These are phyloP conservation scores for Mariannaea elegans DNA, from an alignment of 2,329 filamentous ascomycete genomes.

Conservation along the genomic window DNA sequence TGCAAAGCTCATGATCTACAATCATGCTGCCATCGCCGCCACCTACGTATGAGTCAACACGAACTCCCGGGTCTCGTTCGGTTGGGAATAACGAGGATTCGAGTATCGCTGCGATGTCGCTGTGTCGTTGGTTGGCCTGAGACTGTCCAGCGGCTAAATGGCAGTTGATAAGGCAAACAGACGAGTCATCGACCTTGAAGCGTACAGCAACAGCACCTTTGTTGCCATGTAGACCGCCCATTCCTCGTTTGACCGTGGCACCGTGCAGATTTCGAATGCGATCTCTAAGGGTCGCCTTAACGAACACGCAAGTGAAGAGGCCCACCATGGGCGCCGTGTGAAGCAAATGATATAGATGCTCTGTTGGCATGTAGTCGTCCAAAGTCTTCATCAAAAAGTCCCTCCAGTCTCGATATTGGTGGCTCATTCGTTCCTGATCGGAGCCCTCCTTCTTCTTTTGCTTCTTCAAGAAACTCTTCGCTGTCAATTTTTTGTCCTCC, in stretches of 20 bases:
- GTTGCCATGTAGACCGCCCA: conserved; percentile 95
- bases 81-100: conserved; percentile 79
- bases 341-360: conserved; percentile 83
- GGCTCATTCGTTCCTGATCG: conserved; percentile 91
- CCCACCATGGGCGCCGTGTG: conserved; percentile 90
- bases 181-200: conserved; percentile 94
- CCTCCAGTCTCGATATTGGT: conserved; percentile 96
- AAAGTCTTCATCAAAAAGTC: conserved; percentile 86
- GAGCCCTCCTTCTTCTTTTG: conserved; percentile 85
- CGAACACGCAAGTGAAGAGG: conserved; percentile 94
- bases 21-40: conserved; percentile 97
- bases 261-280: conserved; percentile 81
- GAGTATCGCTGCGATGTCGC: conserved; percentile 89
- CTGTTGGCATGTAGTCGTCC: conserved; percentile 81
- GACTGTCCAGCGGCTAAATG: conserved; percentile 95
- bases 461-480: conserved; percentile 92
- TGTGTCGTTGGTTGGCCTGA: conserved; percentile 89
- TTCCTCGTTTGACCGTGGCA: conserved; percentile 91
- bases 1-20: conserved; percentile 95
- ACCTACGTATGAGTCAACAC: conserved; percentile 82
- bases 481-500: conserved; percentile 96
- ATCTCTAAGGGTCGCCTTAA: conserved; percentile 80
- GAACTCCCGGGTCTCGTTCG: conserved; percentile 71
- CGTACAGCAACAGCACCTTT: conserved; percentile 93
- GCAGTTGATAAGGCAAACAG: conserved; percentile 95